phyloP scores from a whole-genome alignment of 1,139 yeast species.

The Nakaseomyces bracarensis region DNA sequence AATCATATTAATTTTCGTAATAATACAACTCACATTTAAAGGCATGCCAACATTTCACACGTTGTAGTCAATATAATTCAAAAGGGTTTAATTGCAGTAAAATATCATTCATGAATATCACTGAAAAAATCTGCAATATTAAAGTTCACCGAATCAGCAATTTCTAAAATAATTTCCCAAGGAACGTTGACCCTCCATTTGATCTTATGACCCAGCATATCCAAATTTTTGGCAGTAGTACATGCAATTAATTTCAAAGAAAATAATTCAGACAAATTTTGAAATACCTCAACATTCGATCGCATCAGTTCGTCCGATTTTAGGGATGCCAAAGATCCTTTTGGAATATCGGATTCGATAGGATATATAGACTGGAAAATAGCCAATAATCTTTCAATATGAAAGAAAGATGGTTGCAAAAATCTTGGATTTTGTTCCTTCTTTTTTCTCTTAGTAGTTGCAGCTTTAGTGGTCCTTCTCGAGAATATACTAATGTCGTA shows the following conservation, averaged over 20 bases:
- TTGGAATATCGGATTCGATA: slow-evolving; percentile 17
- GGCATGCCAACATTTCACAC: too few species aligned
- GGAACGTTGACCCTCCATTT: slow-evolving; percentile 61
- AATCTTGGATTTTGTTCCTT: slow-evolving; percentile 48
- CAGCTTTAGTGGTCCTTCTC: slow-evolving; percentile 41
- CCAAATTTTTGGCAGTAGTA: slow-evolving; percentile 38
- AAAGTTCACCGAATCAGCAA: slow-evolving; percentile 48
- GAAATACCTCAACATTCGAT: slow-evolving; percentile 47
- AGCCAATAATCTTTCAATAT: slow-evolving; percentile 60
- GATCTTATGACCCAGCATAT: slow-evolving; percentile 54
- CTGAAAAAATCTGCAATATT: slow-evolving; percentile 48
- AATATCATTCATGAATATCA: slow-evolving; percentile 14
- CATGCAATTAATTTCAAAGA: slow-evolving; percentile 46
- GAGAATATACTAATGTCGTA: slow-evolving; percentile 58
- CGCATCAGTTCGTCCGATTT: slow-evolving; percentile 30
- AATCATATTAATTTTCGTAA: too few species aligned
- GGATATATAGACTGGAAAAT: slow-evolving; percentile 52
- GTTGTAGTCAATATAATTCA: too few species aligned
- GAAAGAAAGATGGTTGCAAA: slow-evolving; percentile 55
- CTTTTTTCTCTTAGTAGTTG: slow-evolving; percentile 36
- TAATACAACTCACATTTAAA: too few species aligned
- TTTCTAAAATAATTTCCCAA: slow-evolving; percentile 46
- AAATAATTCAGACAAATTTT: slow-evolving; percentile 54
- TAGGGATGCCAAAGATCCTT: slow-evolving; percentile 20
- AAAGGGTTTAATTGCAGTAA: background rate